Evolutionary conservation across 2,329 filamentous ascomycete genomes (phyloP).

Genomic region (Septoria petroselini): DNA sequence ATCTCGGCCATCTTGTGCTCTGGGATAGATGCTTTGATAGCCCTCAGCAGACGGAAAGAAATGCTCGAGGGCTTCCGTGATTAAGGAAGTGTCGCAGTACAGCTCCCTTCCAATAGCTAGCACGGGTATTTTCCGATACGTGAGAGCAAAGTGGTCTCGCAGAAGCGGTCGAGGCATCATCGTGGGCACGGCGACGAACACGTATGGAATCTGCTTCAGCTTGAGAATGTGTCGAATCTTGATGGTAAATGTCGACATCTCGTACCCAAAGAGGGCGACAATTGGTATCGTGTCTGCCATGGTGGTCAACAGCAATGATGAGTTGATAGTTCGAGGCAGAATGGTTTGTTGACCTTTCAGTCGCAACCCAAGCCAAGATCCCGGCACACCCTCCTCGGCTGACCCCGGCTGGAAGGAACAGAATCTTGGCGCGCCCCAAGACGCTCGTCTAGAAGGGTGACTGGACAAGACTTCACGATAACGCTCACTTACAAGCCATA

Average conservation of each 20-base stretch:
- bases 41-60: slow-evolving; percentile 35
- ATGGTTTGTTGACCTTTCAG: too few species aligned
- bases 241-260: slow-evolving; percentile 34
- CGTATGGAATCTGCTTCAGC: slow-evolving; percentile 41
- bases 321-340: too few species aligned
- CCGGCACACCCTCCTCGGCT: too few species aligned
- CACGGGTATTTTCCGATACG: slow-evolving; percentile 42
- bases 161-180: slow-evolving; percentile 43
- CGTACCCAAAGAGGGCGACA: slow-evolving; percentile 33
- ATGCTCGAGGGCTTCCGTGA: slow-evolving; percentile 34
- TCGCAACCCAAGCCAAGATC: too few species aligned
- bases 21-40: slow-evolving; percentile 40
- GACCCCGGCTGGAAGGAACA: too few species aligned
- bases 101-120: slow-evolving; percentile 36
- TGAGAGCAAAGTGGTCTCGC: slow-evolving; percentile 38
- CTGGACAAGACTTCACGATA: too few species aligned
- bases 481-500: too few species aligned
- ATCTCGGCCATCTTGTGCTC: slow-evolving; percentile 33
- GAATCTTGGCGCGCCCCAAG: too few species aligned
- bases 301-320: too few species aligned
- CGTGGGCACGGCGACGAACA: slow-evolving; percentile 38
- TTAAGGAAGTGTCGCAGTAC: slow-evolving; percentile 39
- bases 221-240: slow-evolving; percentile 41
- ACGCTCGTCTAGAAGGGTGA: too few species aligned
- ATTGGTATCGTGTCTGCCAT: slow-evolving; percentile 21